Evolutionary conservation across 345 rosid genomes (phyloP).

Genomic region (Psidium guajava): DNA sequence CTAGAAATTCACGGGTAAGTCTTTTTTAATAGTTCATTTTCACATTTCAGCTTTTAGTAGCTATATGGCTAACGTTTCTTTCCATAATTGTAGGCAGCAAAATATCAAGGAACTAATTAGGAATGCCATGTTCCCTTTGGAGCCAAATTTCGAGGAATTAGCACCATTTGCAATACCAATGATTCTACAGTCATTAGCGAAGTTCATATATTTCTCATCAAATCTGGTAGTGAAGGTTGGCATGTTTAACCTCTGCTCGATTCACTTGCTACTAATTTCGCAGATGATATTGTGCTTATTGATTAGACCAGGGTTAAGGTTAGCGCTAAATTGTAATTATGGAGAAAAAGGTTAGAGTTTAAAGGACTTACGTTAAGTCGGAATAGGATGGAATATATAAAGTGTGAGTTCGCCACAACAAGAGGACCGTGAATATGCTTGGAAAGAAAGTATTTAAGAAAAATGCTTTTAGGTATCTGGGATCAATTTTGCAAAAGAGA

Average conservation of each 20-base stretch:
- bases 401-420: no score
- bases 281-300: no score
- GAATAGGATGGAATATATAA: no score
- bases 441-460: no score
- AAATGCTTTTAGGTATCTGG: no score
- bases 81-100: slow-evolving; percentile 18
- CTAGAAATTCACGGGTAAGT: slow-evolving; percentile 28
- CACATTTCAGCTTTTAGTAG: not conserved
- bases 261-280: not conserved
- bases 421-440: no score
- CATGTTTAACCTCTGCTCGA: not conserved
- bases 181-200: slow-evolving; percentile 8
- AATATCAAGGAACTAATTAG: slow-evolving; percentile 10
- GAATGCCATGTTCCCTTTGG: not conserved
- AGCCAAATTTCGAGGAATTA: slow-evolving; percentile 9
- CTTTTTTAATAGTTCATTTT: not conserved
- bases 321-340: no score
- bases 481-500: no score
- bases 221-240: slow-evolving; percentile 27
- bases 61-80: not conserved
- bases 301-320: no score
- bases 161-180: slow-evolving; percentile 24
- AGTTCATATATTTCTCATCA: slow-evolving; percentile 22
- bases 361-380: no score
- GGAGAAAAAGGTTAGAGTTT: no score